These are phyloP conservation scores for Gossypium herbaceum DNA, from an alignment of 345 rosid genomes.

Conservation along the genomic window DNA sequence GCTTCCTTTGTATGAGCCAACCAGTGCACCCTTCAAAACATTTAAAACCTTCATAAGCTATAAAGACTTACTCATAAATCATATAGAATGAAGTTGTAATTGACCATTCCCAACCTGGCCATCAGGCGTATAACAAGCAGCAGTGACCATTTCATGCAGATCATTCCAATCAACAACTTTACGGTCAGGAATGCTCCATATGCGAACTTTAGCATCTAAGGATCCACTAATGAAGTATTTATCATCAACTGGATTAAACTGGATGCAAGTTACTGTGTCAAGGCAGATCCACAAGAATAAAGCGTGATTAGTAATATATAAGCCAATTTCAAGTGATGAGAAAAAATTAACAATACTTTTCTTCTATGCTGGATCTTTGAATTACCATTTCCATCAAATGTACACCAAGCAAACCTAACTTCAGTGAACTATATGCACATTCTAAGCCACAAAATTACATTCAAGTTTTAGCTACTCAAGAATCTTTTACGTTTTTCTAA, in stretches of 20 bases:
- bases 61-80: neutral
- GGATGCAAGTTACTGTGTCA: constrained; percentile 93
- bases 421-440: neutral
- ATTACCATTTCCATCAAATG: neutral
- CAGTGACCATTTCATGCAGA: constrained; percentile 98
- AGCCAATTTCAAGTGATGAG: constrained; percentile 1
- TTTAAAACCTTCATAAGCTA: constrained; percentile 26
- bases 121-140: constrained; percentile 95
- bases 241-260: constrained; percentile 96
- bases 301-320: constrained; percentile 6
- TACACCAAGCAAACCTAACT: neutral
- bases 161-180: constrained; percentile 97
- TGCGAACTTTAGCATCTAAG: constrained; percentile 90
- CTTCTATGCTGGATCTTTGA: neutral
- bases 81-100: neutral
- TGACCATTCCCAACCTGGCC: constrained; percentile 61
- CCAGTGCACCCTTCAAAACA: constrained; percentile 72
- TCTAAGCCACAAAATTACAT: neutral
- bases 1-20: constrained; percentile 93
- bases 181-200: constrained; percentile 93
- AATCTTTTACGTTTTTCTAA: neutral
- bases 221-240: constrained; percentile 96
- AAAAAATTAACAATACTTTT: neutral
- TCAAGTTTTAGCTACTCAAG: neutral
- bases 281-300: constrained; percentile 21